Percentiles rank a stretch among this genome's conserved stretches.
These are phyloP conservation scores for Xylaria multiplex DNA, from an alignment of 2,329 filamentous ascomycete species.

Conservation along the genomic window DNA sequence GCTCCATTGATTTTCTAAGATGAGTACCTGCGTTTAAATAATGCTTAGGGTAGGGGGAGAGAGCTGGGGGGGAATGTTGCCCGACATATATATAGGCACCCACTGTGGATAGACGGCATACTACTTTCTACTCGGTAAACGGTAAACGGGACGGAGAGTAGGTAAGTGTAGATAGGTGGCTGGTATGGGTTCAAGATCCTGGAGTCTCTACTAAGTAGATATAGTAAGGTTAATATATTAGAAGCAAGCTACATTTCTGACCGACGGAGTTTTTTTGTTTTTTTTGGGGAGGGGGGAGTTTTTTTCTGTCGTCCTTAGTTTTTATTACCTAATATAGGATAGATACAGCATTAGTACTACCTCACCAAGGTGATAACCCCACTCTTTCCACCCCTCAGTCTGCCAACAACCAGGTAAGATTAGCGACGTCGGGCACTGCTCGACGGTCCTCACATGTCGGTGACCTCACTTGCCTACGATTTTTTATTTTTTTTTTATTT, in stretches of 20 bases:
- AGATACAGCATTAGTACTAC: background rate
- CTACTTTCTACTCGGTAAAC: no score
- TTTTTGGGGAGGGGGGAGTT: no score
- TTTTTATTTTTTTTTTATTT: slow-evolving; percentile 23
- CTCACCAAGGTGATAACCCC: background rate
- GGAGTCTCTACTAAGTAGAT: background rate
- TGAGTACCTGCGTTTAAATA: background rate
- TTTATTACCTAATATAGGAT: background rate
- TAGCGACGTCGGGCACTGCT: slow-evolving; percentile 25
- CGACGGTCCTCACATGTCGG: background rate
- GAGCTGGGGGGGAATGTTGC: background rate
- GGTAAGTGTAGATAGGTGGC: no score
- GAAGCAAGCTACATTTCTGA: background rate
- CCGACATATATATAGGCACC: no score
- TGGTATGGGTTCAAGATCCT: background rate
- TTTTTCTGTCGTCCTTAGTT: background rate
- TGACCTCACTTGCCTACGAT: slow-evolving; percentile 26
- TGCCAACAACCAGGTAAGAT: slow-evolving; percentile 12
- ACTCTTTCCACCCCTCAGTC: slow-evolving; percentile 23
- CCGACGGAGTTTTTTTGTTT: background rate
- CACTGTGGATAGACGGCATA: no score
- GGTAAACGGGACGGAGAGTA: no score
- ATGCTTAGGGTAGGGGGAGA: background rate
- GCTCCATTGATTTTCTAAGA: background rate
- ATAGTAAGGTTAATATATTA: background rate